Base-by-base conservation (phyloP, 2,329 filamentous ascomycete species). In the Colletotrichum viniferum region DNA sequence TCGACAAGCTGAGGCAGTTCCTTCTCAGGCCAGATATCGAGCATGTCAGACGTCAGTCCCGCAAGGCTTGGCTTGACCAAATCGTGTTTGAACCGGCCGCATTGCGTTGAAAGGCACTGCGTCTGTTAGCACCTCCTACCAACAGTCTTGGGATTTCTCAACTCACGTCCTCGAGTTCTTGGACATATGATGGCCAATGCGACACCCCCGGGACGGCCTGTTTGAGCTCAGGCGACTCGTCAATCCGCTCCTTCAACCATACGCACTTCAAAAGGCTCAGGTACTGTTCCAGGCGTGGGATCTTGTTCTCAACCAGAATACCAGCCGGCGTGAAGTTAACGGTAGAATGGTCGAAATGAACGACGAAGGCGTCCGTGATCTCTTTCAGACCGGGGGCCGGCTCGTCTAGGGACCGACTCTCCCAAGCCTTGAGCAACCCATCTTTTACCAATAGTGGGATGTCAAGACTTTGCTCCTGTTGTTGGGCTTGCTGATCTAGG, bases 111-210 rank as follows among this genome's bases (percentile, higher is more conserved):
- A 13, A 84, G 74, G 9, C 81, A 78, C 82, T 83, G 30, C n/a
- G 16, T 21, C 24, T 30, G 34, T 74, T 13, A 56, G 58, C 13
- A 16, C n/a, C 14, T 34, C 12, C 14, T 8, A 14, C 13, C 7
- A 4, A 8, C 3, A 4, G 16, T 32, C 4, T 21, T 34, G n/a
- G 18, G 18, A 4, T 21, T 62, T 24, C 7, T 26, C 43, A 13
- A n/a, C 82, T 78, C 64, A 83, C 82, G 52, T 83, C 79, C 72
- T 84, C 81, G 3, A 84, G 78, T 67, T 84, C 79, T 8, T 76
- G 77, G 16, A 80, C 71, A 30, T 83, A 84, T 2, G 82, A 84
- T n/a, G 82, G 82, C 82, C 82, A 84, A 38, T 84, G 82, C 3
- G 82, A 84, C 21, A 81, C 79, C 10, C 73, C 60, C 1, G 74